Base-by-base conservation (phyloP, 352 stramenopile species). In the Phytophthora quininea region DNA sequence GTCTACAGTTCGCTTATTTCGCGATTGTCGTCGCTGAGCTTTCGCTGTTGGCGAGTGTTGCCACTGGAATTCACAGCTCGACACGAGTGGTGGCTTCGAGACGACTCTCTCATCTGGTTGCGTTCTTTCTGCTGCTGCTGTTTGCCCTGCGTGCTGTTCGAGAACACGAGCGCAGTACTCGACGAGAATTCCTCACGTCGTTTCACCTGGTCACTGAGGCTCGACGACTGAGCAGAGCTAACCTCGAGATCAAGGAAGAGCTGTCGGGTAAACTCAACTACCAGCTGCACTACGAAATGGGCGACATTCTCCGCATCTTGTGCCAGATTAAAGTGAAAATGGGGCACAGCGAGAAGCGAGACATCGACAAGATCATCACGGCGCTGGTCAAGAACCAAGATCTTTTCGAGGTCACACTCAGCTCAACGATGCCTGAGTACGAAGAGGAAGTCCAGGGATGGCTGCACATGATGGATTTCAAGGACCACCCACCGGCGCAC, bases 261-360 rank as follows among this genome's bases (percentile, higher is more conserved):
- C 69, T 90, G 15, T 84, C 79, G 3, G 74, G 65, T 8, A 90
- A 90, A 31, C 69, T 84, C 3, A 82, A 86, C 59, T 88, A 88
- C 48, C 77, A 90, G 38, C 47, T 90, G 27, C 79, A 90, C 47
- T 90, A 90, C 65, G 82, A 90, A 58, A 91, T 91, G 82, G 80
- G 78, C 31, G 82, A 89, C 56, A 89, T 91, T 37, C 48, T 91
- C 35, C 80, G 80, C n/a, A 84, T 91, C 46, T 58, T 91, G 11
- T 91, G 80, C 51, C 80, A 89, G 52, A 76, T 91, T 35, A 91
- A 91, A 52, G 53, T 89, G 37, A 91, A 89, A 55, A 91, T 89
- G 76, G 73, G 58, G 12, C 6, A 19, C 32, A 49, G 58, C 2
- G 80, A 91, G 54, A 78, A 79, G 49, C 50, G 58, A 3, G 82